These are phyloP conservation scores for Penicillium italicum DNA, from an alignment of 2,329 filamentous ascomycete genomes.

Conservation along the genomic window DNA sequence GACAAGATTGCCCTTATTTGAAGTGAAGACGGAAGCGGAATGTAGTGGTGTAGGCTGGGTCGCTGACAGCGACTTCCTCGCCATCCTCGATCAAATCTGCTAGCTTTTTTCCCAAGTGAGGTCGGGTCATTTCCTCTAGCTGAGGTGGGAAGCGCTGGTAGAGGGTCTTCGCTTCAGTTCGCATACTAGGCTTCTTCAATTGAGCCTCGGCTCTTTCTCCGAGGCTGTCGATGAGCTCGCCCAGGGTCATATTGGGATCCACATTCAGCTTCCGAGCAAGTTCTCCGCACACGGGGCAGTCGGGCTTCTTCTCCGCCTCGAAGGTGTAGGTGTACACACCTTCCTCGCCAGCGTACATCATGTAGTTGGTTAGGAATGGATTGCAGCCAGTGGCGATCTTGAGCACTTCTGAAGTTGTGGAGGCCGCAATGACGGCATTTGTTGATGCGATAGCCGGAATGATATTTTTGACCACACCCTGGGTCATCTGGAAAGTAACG, in stretches of 20 bases:
- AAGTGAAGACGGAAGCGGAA: conserved; percentile 59
- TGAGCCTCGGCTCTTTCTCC: conserved; percentile 82
- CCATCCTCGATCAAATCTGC: conserved; percentile 72
- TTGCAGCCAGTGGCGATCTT: conserved; percentile 85
- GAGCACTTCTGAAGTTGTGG: conserved; percentile 94
- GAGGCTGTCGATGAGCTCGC: conserved; percentile 80
- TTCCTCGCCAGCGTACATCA: conserved; percentile 99
- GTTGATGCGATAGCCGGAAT: conserved; percentile 97
- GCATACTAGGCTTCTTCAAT: conserved; percentile 86
- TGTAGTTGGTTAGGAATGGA: conserved; percentile 86
- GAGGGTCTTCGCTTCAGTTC: conserved; percentile 74
- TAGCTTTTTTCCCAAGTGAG: conserved; percentile 76
- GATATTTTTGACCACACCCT: conserved; percentile 98
- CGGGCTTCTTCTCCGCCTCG: conserved; percentile 85
- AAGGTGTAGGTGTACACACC: conserved; percentile 97
- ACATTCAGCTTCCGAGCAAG: conserved; percentile 71
- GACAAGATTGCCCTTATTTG: conserved; percentile 20
- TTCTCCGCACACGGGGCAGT: conserved; percentile 91
- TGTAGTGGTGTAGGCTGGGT: conserved; percentile 79
- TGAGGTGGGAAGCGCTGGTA: conserved; percentile 84
- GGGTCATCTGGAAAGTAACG: conserved; percentile 91
- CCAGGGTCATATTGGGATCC: conserved; percentile 67
- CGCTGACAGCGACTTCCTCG: conserved; percentile 86
- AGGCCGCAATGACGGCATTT: conserved; percentile 92
- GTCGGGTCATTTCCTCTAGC: conserved; percentile 77